Conservation (phyloP, 768 basidiomycete species). For the Lentinula edodes region DNA sequence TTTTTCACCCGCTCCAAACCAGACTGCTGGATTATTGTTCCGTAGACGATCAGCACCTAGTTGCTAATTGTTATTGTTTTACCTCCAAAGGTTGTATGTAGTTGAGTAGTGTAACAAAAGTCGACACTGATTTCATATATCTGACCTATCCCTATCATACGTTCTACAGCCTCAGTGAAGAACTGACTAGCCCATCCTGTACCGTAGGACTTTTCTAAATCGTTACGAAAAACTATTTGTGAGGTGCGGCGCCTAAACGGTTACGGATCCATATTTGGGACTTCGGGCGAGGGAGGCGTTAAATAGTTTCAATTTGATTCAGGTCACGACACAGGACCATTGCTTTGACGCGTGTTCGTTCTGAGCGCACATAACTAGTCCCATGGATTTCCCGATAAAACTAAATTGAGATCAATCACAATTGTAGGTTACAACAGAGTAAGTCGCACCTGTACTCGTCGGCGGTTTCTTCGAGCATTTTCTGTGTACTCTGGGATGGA, state of each 20-base stretch:
- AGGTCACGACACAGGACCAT: background rate
- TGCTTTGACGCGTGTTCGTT: background rate
- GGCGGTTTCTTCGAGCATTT: constrained; percentile 3
- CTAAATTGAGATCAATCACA: background rate
- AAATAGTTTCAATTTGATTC: background rate
- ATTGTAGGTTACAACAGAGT: background rate
- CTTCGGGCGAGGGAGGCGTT: background rate
- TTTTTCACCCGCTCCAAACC: background rate
- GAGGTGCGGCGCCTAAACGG: no score
- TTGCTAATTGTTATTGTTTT: background rate
- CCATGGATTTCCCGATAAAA: background rate
- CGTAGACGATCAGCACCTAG: background rate
- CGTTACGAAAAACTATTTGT: no score
- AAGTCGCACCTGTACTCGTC: constrained; percentile 1
- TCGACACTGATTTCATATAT: no score
- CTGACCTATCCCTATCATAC: no score
- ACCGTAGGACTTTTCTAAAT: no score
- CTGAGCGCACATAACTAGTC: background rate
- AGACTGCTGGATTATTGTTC: constrained; percentile 2
- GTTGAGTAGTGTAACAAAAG: no score
- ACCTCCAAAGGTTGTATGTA: no score
- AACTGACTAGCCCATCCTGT: no score
- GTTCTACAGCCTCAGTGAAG: no score
- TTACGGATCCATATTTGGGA: no score
- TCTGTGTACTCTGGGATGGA: background rate